Evolutionary conservation across 805 yeast species (phyloP).

Genomic region (Schizosaccharomyces lindneri): DNA sequence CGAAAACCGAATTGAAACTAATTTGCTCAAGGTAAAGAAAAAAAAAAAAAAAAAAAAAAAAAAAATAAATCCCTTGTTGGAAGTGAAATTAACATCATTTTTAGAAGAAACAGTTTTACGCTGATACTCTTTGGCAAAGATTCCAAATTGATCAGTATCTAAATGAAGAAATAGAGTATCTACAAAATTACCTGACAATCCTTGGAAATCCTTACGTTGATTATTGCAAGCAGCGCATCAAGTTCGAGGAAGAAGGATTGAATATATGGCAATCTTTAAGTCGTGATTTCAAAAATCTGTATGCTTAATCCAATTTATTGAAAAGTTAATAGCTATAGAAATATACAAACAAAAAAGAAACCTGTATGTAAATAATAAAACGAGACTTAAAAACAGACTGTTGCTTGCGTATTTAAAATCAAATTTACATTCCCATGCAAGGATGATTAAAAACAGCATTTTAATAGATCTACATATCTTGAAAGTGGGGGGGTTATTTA

Average conservation of each 20-base stretch:
- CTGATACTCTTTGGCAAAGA: neutral
- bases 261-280: neutral
- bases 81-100: neutral
- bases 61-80: neutral
- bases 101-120: neutral
- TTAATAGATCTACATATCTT: neutral
- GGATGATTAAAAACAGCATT: too few relatives aligned
- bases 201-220: neutral
- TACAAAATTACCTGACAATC: neutral
- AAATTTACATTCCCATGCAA: too few relatives aligned
- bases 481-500: constrained; percentile 12
- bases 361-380: too few relatives aligned
- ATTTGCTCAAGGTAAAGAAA: neutral
- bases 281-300: neutral
- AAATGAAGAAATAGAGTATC: neutral
- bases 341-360: too few relatives aligned
- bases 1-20: neutral
- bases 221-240: neutral
- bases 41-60: too few relatives aligned
- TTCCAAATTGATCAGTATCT: neutral
- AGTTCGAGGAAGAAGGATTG: neutral
- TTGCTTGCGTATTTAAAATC: too few relatives aligned
- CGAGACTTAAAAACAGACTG: too few relatives aligned
- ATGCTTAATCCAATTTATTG: neutral
- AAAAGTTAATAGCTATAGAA: too few relatives aligned